A percentile compares a stretch with the other conserved stretches of the same genome.
Evolutionary conservation across 2,329 filamentous ascomycete genomes (phyloP).

Genomic region (Fusarium cyanostomum): DNA sequence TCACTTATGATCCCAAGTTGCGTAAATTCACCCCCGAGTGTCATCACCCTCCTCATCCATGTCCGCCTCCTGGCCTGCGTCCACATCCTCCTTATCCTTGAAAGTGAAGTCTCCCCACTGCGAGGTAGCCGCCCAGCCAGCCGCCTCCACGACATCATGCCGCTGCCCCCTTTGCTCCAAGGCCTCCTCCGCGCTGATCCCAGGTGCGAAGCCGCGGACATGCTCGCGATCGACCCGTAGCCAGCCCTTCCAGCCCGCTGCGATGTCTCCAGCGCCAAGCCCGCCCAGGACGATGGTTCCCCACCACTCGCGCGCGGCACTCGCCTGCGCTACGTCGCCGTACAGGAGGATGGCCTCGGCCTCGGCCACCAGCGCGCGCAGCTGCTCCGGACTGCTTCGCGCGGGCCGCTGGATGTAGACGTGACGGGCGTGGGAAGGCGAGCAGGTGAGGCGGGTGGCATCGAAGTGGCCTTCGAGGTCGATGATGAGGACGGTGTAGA

Average conservation of each 20-base stretch:
- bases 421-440: slow-evolving; percentile 55
- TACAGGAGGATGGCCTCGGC: slow-evolving; percentile 63
- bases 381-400: slow-evolving; percentile 38
- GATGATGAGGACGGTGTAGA: slow-evolving; percentile 62
- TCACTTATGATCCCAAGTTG: not conserved
- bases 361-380: slow-evolving; percentile 51
- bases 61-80: not conserved
- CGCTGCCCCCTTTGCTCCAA: slow-evolving; percentile 52
- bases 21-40: not conserved
- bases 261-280: slow-evolving; percentile 46
- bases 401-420: slow-evolving; percentile 60
- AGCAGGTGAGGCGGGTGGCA: slow-evolving; percentile 55
- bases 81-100: slow-evolving; percentile 27
- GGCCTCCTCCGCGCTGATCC: slow-evolving; percentile 57
- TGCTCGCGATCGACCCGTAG: slow-evolving; percentile 58
- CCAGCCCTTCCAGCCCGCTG: slow-evolving; percentile 59
- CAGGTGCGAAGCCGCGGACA: slow-evolving; percentile 51
- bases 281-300: slow-evolving; percentile 65
- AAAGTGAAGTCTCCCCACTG: slow-evolving; percentile 62
- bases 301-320: slow-evolving; percentile 63
- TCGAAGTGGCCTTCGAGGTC: slow-evolving; percentile 67
- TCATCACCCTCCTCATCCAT: not conserved
- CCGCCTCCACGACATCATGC: slow-evolving; percentile 52
- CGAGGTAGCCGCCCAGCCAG: slow-evolving; percentile 59
- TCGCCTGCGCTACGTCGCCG: slow-evolving; percentile 50